Evolutionary conservation across 352 stramenopile genomes (phyloP).

Genomic region (Phytophthora brassicae): DNA sequence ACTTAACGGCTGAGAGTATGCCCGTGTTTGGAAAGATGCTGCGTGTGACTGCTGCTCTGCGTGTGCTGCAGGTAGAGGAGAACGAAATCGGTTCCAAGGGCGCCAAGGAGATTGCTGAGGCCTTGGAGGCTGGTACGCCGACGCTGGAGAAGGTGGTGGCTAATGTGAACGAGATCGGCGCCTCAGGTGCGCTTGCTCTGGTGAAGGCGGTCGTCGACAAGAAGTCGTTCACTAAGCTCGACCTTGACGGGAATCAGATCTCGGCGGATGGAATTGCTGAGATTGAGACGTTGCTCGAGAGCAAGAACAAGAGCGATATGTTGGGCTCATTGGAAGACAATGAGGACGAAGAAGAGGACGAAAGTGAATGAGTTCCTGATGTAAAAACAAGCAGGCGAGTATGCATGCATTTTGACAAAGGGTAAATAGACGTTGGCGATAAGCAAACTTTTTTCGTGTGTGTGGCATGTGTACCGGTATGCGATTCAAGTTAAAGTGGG

Average conservation of each 20-base stretch:
- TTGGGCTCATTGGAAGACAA: slow-evolving; percentile 83
- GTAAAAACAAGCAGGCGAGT: no score
- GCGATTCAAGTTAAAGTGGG: no score
- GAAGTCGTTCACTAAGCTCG: slow-evolving; percentile 46
- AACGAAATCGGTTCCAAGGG: slow-evolving; percentile 93
- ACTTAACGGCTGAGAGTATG: slow-evolving; percentile 78
- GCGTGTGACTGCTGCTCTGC: slow-evolving; percentile 52
- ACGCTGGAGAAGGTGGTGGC: slow-evolving; percentile 80
- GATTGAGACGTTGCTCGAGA: slow-evolving; percentile 53
- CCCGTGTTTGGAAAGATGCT: slow-evolving; percentile 49
- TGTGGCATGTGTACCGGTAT: no score
- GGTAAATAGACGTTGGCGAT: no score
- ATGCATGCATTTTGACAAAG: no score
- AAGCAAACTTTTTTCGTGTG: no score
- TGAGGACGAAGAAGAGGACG: slow-evolving; percentile 76
- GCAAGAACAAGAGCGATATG: slow-evolving; percentile 53
- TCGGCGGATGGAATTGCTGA: slow-evolving; percentile 58
- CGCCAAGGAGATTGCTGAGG: slow-evolving; percentile 67
- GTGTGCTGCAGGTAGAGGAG: slow-evolving; percentile 89
- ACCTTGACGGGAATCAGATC: slow-evolving; percentile 86
- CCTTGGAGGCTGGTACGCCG: slow-evolving; percentile 52
- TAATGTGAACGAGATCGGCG: slow-evolving; percentile 89
- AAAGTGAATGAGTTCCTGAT: no score
- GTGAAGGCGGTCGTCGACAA: slow-evolving; percentile 64
- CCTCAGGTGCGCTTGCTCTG: slow-evolving; percentile 85